Base-by-base conservation (phyloP, 805 yeast genomes). In the Candida koratica region DNA sequence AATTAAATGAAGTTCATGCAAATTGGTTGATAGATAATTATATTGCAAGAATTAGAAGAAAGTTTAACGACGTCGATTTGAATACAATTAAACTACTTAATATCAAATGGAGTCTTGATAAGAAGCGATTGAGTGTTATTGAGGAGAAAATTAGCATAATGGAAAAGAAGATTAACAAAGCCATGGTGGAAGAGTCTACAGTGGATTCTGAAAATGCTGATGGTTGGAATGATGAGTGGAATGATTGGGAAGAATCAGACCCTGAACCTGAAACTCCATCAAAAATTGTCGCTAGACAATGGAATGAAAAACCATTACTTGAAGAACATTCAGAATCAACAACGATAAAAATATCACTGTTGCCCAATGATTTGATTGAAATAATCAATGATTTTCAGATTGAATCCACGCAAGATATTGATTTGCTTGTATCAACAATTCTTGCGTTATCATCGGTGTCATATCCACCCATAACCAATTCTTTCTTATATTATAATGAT, bases 401-500 rank as follows among this genome's bases (percentile, higher is more conserved):
- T 7, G 52, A 50, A 14, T 47, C 61, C 1, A 41, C 46, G 3
- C 47, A 44, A 6, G 48, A 42, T 16, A 18, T 30, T 4, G 41
- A 42, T 6, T 32, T 47, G 7, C 44, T 65, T 13, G 31, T 61
- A 6, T 51, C 56, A 3, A 41, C 66, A 4, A 51, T 63, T 8
- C 45, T 55, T 10, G 51, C 71, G 5, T 43, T 67, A 27, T 49
- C 66, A 6, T 43, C 57, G 10, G 40, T 55, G 5, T 45, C 55
- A 6, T 67, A 67, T 41, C 70, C 71, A 4, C 35, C 53, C 1
- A 37, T 55, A 3, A 42, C 55, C 2, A 40, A 54, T 24, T 64
- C 69, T 28, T 64, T 61, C 30, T 34, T 64, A n/a, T 43, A 62
- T 10, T 56, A 47, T 35, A 65, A 66, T 38, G 72, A 67, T 37